Percentiles rank a stretch among this genome's conserved stretches.
phyloP scores from a whole-genome alignment of 371 early-diverging fungal genomes.

The Mucor ambiguus region DNA sequence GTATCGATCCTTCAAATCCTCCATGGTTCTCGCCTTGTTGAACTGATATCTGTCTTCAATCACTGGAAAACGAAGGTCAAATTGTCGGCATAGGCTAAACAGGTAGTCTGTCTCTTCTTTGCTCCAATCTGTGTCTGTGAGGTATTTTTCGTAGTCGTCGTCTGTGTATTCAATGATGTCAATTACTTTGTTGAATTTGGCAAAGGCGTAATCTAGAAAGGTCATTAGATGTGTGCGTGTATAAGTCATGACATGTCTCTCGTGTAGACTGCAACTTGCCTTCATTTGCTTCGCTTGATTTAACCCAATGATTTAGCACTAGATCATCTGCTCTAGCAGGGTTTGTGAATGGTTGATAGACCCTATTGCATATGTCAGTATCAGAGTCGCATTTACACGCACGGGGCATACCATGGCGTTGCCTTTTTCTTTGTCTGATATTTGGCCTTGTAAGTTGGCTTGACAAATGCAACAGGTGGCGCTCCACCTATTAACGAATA shows the following conservation, averaged over 20 bases:
- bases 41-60: slow-evolving; percentile 82
- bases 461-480: slow-evolving; percentile 65
- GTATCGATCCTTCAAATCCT: slow-evolving; percentile 84
- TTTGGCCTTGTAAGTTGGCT: slow-evolving; percentile 72
- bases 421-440: slow-evolving; percentile 68
- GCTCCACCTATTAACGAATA: slow-evolving; percentile 72
- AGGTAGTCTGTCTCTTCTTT: slow-evolving; percentile 86
- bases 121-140: slow-evolving; percentile 79
- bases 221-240: no score
- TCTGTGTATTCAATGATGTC: slow-evolving; percentile 66
- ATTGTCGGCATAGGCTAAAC: slow-evolving; percentile 72
- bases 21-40: slow-evolving; percentile 38
- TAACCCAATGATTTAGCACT: slow-evolving; percentile 77
- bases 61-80: slow-evolving; percentile 83
- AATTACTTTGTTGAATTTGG: slow-evolving; percentile 67
- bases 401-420: slow-evolving; percentile 53
- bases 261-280: slow-evolving; percentile 11
- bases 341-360: slow-evolving; percentile 72
- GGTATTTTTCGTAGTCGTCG: slow-evolving; percentile 69
- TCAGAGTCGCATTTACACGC: not conserved
- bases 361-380: slow-evolving; percentile 50
- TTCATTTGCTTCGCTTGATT: slow-evolving; percentile 42
- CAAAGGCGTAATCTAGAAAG: slow-evolving; percentile 59
- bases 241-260: no score
- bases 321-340: slow-evolving; percentile 79